Evolutionary conservation across 1,284 basidiomycete genomes (phyloP), one percentile per base, ranked within the genome.

Genomic region (Acaromyces ingoldii): DNA sequence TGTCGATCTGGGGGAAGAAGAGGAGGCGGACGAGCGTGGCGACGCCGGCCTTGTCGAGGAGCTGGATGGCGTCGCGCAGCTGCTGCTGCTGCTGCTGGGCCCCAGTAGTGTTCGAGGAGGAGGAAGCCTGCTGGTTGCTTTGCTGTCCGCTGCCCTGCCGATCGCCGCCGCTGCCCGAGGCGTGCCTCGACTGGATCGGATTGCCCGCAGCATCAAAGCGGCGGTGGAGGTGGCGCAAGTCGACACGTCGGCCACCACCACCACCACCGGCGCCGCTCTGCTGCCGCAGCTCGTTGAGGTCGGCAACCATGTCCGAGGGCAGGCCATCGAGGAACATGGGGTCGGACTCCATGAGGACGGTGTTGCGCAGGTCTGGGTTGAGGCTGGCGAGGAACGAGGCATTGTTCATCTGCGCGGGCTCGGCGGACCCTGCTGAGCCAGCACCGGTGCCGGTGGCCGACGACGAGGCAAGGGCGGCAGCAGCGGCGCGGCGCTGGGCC

Each of bases 1-100:
- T 58, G 57, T 90, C 80, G 36, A 91, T 85, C 65, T 96, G 88
- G 5, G 93, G 95, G 82, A 92, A 96, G 82, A 97, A 98, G 19
- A 99, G 83, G 6, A 98, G 82, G 29, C 93, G 86, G 29, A 97
- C 85, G 6, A 98, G 84, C 21, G 89, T 85, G 1, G 92, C 88
- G 43, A 98, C 83, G 5, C 91, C 90, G 17, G 83, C 78, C 72
- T 90, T 93, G 76, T 99, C 95, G 31, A 99, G 82, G 2, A 99
- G 82, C 70, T 92, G 90, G 25, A 97, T 89, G 1, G 92, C 89
- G 65, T 99, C 93, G 15, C 72, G 59, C 28, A 7, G 38, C 30
- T 17, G 28, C 30, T 19, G 39, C 13, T 24, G 21, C 42, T 28
- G 22, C 26, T 3, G 5, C 9, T 26, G 9, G 28, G 24, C 37